phyloP scores from a whole-genome alignment of 495 filamentous ascomycete genomes.

The Daldinia vernicosa region DNA sequence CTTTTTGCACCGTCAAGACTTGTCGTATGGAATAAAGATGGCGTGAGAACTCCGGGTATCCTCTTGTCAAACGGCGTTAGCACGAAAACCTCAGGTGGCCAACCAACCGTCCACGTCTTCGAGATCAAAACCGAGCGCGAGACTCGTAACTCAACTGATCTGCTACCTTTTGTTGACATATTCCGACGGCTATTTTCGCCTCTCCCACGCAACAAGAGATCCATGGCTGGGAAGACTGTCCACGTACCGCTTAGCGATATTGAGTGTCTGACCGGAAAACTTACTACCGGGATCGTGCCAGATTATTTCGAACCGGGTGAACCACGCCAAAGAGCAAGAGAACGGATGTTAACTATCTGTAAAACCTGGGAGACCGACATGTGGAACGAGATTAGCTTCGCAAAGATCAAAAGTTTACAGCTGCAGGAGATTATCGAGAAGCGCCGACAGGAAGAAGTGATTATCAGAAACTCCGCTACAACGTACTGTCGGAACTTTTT shows the following conservation, averaged over 20 bases:
- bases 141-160: constrained; percentile 75
- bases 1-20: constrained; percentile 77
- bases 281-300: constrained; percentile 69
- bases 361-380: constrained; percentile 72
- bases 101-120: constrained; percentile 76
- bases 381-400: constrained; percentile 90
- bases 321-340: constrained; percentile 56
- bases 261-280: constrained; percentile 80
- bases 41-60: constrained; percentile 80
- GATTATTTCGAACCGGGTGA: constrained; percentile 61
- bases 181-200: constrained; percentile 69
- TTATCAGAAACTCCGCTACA: constrained; percentile 66
- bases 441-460: constrained; percentile 67
- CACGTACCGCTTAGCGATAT: constrained; percentile 76
- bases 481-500: constrained; percentile 77
- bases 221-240: constrained; percentile 69
- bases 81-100: constrained; percentile 60
- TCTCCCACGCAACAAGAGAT: constrained; percentile 64
- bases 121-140: constrained; percentile 72
- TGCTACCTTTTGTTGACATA: constrained; percentile 77
- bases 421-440: constrained; percentile 77
- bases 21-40: constrained; percentile 75
- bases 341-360: constrained; percentile 69
- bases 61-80: constrained; percentile 76
- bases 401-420: constrained; percentile 77